phyloP scores from a whole-genome alignment of 176 grass and related monocot genomes.

The Miscanthus lutarioriparius region DNA sequence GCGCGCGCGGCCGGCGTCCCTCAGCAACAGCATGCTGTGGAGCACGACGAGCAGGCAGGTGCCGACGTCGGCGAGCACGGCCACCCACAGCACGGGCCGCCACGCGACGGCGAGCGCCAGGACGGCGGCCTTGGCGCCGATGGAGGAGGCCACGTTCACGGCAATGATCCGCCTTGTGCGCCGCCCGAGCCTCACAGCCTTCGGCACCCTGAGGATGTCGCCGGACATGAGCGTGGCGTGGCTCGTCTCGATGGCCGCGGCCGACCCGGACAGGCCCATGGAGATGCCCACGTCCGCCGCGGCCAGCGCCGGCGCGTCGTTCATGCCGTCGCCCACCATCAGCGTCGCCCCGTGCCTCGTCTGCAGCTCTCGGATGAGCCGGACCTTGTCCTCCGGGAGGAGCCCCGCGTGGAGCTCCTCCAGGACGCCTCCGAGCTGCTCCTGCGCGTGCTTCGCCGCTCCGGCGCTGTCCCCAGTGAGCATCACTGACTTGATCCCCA shows the following conservation, averaged over 20 bases:
- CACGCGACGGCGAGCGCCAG: constrained; percentile 42
- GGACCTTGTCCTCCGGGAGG: constrained; percentile 74
- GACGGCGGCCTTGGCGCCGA: constrained; percentile 38
- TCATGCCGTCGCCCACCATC: constrained; percentile 86
- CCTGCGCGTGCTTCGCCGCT: constrained; percentile 51
- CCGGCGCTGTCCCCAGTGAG: constrained; percentile 66
- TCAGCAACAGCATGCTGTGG: constrained; percentile 60
- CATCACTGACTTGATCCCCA: constrained; percentile 64
- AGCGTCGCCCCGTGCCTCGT: constrained; percentile 37
- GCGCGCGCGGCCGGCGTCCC: background rate
- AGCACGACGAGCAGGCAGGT: constrained; percentile 68
- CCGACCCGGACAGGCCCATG: constrained; percentile 71
- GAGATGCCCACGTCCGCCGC: constrained; percentile 57
- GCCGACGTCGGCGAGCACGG: constrained; percentile 67
- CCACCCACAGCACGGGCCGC: constrained; percentile 60
- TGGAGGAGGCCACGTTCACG: constrained; percentile 47
- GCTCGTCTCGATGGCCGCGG: constrained; percentile 64
- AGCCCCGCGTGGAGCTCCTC: constrained; percentile 66
- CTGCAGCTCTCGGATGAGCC: constrained; percentile 40
- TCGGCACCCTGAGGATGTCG: constrained; percentile 50
- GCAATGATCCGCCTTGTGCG: constrained; percentile 33
- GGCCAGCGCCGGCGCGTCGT: constrained; percentile 77
- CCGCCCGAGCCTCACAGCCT: constrained; percentile 47
- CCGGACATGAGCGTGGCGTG: constrained; percentile 76
- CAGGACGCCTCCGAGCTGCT: constrained; percentile 39